Percentiles rank a stretch among this genome's conserved stretches.
Conservation (phyloP, 139 green algal genomes). For the Eudorina sp. region DNA sequence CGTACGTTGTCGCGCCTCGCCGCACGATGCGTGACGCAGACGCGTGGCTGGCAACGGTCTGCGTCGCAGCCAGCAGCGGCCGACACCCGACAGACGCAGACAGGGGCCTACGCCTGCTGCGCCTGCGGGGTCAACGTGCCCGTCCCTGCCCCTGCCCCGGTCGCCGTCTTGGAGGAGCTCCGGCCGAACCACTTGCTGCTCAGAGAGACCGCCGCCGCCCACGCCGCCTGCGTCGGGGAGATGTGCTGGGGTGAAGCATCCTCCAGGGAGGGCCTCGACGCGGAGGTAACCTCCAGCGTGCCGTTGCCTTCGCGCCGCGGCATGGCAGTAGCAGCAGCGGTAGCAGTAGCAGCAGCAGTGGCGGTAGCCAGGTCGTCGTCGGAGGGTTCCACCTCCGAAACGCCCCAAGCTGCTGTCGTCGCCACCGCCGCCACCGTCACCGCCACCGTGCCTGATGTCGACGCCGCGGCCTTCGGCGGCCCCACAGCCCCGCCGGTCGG, state of each 20-base stretch:
- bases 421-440: slow-evolving; percentile 3
- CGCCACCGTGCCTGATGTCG: background rate
- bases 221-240: background rate
- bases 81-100: too few species aligned
- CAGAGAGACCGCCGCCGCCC: slow-evolving; percentile 35
- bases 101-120: too few species aligned
- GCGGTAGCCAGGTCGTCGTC: background rate
- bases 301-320: background rate
- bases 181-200: background rate
- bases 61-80: too few species aligned
- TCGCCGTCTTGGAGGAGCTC: too few species aligned
- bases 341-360: background rate
- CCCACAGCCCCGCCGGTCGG: background rate
- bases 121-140: too few species aligned
- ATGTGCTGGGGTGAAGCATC: background rate
- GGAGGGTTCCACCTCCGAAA: background rate
- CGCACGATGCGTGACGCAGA: too few species aligned
- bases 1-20: too few species aligned
- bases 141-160: too few species aligned
- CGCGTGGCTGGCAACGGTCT: too few species aligned
- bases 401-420: background rate
- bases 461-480: background rate
- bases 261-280: background rate
- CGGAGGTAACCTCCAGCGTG: background rate
- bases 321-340: background rate